A percentile compares a stretch with the other conserved stretches of the same genome.
Conservation (phyloP, 129 eudicot species). For the Tagetes erecta region DNA sequence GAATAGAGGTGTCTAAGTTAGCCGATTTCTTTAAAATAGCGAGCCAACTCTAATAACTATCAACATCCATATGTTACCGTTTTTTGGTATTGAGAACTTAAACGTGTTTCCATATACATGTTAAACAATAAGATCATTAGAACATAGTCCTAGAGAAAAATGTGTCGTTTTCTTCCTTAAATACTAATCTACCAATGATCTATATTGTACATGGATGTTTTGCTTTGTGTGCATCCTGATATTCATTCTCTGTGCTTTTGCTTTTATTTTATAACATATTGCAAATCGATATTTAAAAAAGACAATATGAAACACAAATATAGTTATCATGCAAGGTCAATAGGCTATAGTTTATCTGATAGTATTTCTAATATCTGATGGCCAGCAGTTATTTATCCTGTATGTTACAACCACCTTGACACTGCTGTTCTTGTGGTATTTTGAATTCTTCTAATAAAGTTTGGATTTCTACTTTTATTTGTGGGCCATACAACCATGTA, state of each 20-base stretch:
- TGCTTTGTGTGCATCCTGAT: not conserved
- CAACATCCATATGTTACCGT: no score
- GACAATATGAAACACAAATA: not conserved
- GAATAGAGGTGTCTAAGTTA: no score
- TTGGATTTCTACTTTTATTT: not conserved
- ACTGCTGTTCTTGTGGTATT: not conserved
- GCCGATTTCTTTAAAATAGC: no score
- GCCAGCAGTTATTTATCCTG: not conserved
- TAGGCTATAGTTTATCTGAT: not conserved
- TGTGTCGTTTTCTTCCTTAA: not conserved
- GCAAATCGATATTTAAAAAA: not conserved
- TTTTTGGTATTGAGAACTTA: no score
- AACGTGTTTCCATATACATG: no score
- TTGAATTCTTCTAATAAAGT: not conserved
- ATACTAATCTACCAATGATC: not conserved
- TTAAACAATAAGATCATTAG: no score
- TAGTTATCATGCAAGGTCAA: not conserved
- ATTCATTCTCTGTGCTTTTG: not conserved
- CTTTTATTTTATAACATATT: not conserved
- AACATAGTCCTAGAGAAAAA: not conserved
- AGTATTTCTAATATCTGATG: not conserved
- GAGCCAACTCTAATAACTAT: no score
- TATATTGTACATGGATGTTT: constrained; percentile 3
- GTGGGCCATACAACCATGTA: not conserved
- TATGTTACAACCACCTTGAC: not conserved